Evolutionary conservation across 2,329 filamentous ascomycete species (phyloP).

Genomic region (Endoconidiophora laricicola): DNA sequence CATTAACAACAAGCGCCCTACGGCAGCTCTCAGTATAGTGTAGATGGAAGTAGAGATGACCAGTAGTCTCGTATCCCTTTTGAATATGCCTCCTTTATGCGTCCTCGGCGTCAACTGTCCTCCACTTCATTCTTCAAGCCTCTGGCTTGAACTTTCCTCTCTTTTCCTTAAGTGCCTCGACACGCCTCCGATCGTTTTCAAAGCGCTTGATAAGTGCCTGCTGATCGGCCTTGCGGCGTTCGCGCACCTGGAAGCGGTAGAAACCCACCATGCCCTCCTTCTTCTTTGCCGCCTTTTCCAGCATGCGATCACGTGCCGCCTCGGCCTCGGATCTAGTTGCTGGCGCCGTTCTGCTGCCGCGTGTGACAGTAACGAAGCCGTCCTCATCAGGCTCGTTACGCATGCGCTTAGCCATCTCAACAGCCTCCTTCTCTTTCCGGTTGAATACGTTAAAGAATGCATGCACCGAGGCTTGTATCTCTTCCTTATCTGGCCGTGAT

Average conservation of each 20-base stretch:
- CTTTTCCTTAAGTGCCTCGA: conserved; percentile 53
- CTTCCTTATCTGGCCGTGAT: conserved; percentile 48
- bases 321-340: conserved; percentile 57
- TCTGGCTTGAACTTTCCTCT: conserved; percentile 44
- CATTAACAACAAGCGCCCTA: no score
- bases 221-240: conserved; percentile 62
- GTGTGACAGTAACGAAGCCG: conserved; percentile 82
- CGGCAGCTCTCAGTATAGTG: not conserved
- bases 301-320: conserved; percentile 39
- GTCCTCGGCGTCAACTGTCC: not conserved
- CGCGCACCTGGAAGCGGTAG: conserved; percentile 68
- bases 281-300: conserved; percentile 46
- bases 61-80: no score
- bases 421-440: conserved; percentile 48
- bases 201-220: conserved; percentile 52
- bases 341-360: conserved; percentile 58
- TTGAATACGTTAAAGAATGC: conserved; percentile 75
- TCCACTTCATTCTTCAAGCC: conserved; percentile 18
- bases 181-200: conserved; percentile 57
- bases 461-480: conserved; percentile 59
- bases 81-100: not conserved
- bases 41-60: not conserved
- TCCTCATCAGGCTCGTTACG: conserved; percentile 81
- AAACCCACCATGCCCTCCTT: conserved; percentile 53
- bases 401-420: conserved; percentile 43